Conservation (phyloP, 495 filamentous ascomycete species). For the Talaromyces ruber region DNA sequence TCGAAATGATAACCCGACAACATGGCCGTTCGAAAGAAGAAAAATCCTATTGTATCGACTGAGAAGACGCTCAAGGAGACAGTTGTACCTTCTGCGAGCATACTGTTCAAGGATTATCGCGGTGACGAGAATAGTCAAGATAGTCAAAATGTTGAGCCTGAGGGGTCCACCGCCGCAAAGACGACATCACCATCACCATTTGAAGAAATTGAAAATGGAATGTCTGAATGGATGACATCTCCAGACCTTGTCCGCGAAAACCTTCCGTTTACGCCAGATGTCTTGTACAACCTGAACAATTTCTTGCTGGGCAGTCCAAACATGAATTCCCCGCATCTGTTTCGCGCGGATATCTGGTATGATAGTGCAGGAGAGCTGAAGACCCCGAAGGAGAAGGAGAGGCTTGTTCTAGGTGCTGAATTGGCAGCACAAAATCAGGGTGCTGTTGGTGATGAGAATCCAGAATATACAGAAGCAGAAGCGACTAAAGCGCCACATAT, state of each 20-base stretch:
- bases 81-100: neutral
- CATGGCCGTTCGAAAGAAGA: neutral
- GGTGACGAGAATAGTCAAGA: neutral
- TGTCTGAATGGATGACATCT: constrained; percentile 24
- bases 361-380: constrained; percentile 33
- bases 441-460: constrained; percentile 1
- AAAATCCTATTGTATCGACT: neutral
- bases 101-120: neutral
- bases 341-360: constrained; percentile 76
- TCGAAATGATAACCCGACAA: neutral
- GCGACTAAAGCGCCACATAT: constrained; percentile 26
- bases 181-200: neutral
- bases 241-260: constrained; percentile 18
- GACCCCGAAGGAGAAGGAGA: constrained; percentile 21
- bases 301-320: constrained; percentile 81
- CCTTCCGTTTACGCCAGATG: constrained; percentile 42
- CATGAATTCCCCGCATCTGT: constrained; percentile 72
- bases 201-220: neutral
- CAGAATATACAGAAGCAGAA: neutral
- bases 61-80: neutral
- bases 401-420: neutral
- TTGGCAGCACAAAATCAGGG: neutral
- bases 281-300: constrained; percentile 56
- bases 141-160: neutral
- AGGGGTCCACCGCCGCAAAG: neutral